These are phyloP conservation scores for Kuraishia capsulata DNA, from an alignment of 805 yeast species.

Conservation along the genomic window DNA sequence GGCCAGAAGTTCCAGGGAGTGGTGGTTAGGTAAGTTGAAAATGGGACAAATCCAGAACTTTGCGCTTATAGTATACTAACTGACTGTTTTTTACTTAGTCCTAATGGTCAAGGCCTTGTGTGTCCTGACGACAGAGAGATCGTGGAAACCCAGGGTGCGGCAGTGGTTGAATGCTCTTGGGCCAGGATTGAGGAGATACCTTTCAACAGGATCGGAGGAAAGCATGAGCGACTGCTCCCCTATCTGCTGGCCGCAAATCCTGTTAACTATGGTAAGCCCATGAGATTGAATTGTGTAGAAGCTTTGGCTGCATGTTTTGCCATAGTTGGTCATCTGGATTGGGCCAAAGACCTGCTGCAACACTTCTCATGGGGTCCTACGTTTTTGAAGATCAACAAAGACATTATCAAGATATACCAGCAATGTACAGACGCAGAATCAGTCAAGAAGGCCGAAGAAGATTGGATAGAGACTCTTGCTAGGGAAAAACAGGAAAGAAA, in stretches of 20 bases:
- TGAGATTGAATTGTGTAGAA: conserved; percentile 94
- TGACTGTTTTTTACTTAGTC: too few relatives aligned
- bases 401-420: conserved; percentile 64
- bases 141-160: conserved; percentile 80
- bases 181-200: conserved; percentile 97
- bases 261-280: conserved; percentile 93
- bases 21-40: conserved; percentile 51
- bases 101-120: conserved; percentile 84
- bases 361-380: conserved; percentile 94
- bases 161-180: conserved; percentile 99
- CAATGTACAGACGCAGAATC: conserved; percentile 75
- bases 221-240: conserved; percentile 78
- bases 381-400: conserved; percentile 75
- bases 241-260: conserved; percentile 95
- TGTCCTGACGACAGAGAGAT: conserved; percentile 78
- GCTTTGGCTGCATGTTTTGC: conserved; percentile 97
- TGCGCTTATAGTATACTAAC: conserved; percentile 1
- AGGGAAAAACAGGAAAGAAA: conserved; percentile 57
- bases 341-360: conserved; percentile 71
- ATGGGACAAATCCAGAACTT: background rate
- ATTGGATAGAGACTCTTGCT: conserved; percentile 63
- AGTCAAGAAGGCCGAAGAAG: conserved; percentile 61
- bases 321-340: conserved; percentile 81
- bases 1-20: conserved; percentile 92
- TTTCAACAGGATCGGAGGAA: conserved; percentile 85